phyloP scores from a whole-genome alignment of 306 rosid species.

The Gleditsia sinensis region DNA sequence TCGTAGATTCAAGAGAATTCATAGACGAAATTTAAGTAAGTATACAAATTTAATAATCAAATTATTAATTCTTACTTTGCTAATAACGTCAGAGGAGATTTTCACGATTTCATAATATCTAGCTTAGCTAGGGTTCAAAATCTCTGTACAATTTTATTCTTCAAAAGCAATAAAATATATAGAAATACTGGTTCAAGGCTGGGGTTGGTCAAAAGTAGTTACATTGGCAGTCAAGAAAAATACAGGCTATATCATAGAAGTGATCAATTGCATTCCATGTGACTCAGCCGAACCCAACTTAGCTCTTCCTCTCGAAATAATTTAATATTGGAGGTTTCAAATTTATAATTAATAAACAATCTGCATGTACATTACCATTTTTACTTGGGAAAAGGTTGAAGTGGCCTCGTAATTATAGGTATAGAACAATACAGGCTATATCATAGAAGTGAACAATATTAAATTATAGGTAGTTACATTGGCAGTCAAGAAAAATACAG shows the following conservation, averaged over 20 bases:
- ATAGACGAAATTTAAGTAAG: no score
- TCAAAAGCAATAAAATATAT: no score
- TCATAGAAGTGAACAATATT: no score
- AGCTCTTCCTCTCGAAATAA: not conserved
- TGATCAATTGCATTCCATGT: conserved; percentile 31
- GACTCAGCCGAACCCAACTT: not conserved
- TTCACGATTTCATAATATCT: not conserved
- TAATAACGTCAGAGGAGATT: no score
- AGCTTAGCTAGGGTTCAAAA: not conserved
- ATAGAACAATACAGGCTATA: no score
- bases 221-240: not conserved
- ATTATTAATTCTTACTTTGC: no score
- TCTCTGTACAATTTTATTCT: not conserved
- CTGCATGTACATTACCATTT: not conserved
- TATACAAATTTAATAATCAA: no score
- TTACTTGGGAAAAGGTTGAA: no score
- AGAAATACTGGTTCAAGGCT: not conserved
- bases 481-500: conserved; percentile 7
- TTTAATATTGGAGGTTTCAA: not conserved
- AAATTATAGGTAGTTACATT: not conserved
- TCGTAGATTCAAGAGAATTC: no score
- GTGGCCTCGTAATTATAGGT: no score
- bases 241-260: conserved; percentile 33
- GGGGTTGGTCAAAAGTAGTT: conserved; percentile 11
- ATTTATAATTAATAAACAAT: not conserved